phyloP scores from a whole-genome alignment of 495 filamentous ascomycete genomes.

The Lophium mytilinum region DNA sequence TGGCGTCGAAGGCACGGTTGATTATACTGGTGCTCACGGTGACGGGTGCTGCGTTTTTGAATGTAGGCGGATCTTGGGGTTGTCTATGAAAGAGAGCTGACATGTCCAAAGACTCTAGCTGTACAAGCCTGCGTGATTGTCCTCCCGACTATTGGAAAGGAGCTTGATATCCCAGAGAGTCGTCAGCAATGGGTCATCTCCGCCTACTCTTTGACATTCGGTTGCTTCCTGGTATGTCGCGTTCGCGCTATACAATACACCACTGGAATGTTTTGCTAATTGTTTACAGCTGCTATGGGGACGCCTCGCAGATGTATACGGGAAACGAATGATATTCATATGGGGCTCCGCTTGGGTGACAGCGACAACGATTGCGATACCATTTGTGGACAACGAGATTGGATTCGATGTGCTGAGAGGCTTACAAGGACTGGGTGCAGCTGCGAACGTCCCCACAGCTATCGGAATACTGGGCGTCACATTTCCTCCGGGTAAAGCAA shows the following conservation, averaged over 20 bases:
- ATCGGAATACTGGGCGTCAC: conserved; percentile 56
- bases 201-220: conserved; percentile 40
- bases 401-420: conserved; percentile 35
- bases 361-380: conserved; percentile 25
- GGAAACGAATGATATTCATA: conserved; percentile 33
- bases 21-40: conserved; percentile 23
- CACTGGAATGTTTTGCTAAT: background rate
- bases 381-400: conserved; percentile 32
- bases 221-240: conserved; percentile 29
- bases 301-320: conserved; percentile 32
- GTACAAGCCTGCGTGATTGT: conserved; percentile 55
- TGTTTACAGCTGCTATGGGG: conserved; percentile 28
- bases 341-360: conserved; percentile 31
- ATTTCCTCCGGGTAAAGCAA: conserved; percentile 52
- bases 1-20: conserved; percentile 20
- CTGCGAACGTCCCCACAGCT: conserved; percentile 40
- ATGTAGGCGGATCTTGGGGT: conserved; percentile 5
- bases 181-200: conserved; percentile 58
- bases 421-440: conserved; percentile 32
- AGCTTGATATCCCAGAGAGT: conserved; percentile 46
- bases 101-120: conserved; percentile 42
- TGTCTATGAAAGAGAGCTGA: background rate
- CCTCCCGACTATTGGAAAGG: conserved; percentile 48
- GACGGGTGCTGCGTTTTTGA: conserved; percentile 21
- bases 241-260: too few species aligned